Evolutionary conservation across 2,329 filamentous ascomycete genomes (phyloP), one percentile per base, ranked within the genome.

Genomic region (Alternaria solani): DNA sequence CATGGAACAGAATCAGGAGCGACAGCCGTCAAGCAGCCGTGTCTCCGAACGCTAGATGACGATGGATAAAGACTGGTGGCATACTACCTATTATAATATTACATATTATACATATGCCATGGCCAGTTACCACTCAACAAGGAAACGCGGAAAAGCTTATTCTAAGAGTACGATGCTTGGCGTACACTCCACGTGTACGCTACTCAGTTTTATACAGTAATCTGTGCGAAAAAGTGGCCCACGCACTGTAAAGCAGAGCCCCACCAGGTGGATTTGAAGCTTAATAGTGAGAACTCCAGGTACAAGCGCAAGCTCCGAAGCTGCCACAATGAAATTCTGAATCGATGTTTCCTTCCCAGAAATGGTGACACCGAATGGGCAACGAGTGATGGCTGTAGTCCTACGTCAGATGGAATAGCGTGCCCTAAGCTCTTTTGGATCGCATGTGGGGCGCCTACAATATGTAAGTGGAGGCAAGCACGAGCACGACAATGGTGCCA

Each of bases 201-300:
- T 25, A 32, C 18, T 36, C 46, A 32, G 23, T 30, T 18, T 26
- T 8, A 11, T 30, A 9, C 28, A 30, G 4, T 62, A 65, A 25
- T 63, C 61, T 20, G 64, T 69, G 25, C 57, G 43, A 38, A 64
- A 38, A 70, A 34, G 59, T 32, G 8, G 61, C 63, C 62, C 65
- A 69, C 1, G 62, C 61, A 36, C 69, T 69, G 38, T 62, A 60
- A 14, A 70, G 61, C 5, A 67, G 23, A 25, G 38, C 46, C n/a
- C 63, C 61, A 16, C 60, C 55, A 32, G 3, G 44, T 20, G n/a
- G n/a, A 20, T 20, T 39, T 20, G 38, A n/a, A 20, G 44, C 28
- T 23, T 11, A 23, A 8, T 20, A 20, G 18, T 14, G 44, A 48
- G 28, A 23, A 16, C 20, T 34, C 3, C 36, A 32, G 20, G 11